Evolutionary conservation across 2,329 filamentous ascomycete species (phyloP), one percentile per base, ranked within the genome.

Genomic region (Clonostachys rosea): DNA sequence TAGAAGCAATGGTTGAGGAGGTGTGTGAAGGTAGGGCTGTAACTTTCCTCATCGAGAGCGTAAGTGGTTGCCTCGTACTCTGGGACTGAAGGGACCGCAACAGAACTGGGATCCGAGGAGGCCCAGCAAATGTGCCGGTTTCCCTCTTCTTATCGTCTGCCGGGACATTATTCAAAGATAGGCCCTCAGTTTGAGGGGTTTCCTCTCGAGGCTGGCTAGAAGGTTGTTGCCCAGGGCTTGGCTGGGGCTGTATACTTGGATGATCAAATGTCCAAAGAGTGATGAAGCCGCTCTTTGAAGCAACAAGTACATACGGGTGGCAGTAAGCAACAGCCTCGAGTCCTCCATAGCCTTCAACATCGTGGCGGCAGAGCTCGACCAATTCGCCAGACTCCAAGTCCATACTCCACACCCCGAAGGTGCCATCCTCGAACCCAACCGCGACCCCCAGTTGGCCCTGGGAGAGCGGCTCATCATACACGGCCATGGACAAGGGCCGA

Each of bases 41-140:
- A 13, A 81, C 81, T 24, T 75, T 78, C n/a, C 91, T 82, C 36
- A 97, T 79, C 0, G 89, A 92, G n/a, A 96, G 69, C 0, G 90
- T 89, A 10, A 95, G 71, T 2, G 91, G 91, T 4, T 86, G 79
- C 59, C 85, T 82, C 2, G 87, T 86, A 4, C 86, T 91, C 57
- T 90, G 84, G 11, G 91, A 95, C 59, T 83, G 84, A 17, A 96
- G 76, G 1, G 88, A 92, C 8, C 47, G 47, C 7, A 96, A 69
- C 33, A 94, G 74, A 48, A 56, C 54, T 8, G 67, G 66, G 16
- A 10, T 20, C 17, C 40, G 34, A 50, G 14, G 64, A 52, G 36
- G 13, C 3, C 24, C 24, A 10, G 24, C 24, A n/a, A 39, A n/a
- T 4, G 11, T 20, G 18, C 34, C 34, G 4, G 10, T 34, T 37